Evolutionary conservation across 2,329 filamentous ascomycete genomes (phyloP).

Genomic region (Cryphonectria japonica): DNA sequence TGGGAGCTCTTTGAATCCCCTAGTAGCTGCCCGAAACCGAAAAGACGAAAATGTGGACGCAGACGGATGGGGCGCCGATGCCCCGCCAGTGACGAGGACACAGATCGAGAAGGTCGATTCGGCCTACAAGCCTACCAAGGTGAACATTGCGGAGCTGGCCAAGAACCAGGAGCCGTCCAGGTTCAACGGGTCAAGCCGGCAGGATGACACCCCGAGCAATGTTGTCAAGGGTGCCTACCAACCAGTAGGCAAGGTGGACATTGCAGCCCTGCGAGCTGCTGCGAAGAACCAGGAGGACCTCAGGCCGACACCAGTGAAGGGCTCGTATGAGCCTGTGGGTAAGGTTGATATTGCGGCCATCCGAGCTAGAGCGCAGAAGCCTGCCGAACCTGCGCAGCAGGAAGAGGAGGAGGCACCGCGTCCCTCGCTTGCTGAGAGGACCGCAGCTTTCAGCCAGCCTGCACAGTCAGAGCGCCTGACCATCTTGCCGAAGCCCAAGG

Average conservation of each 20-base stretch:
- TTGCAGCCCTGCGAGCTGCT: conserved; percentile 82
- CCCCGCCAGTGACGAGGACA: conserved; percentile 84
- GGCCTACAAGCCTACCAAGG: conserved; percentile 93
- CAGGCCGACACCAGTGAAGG: conserved; percentile 83
- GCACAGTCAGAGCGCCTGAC: conserved; percentile 77
- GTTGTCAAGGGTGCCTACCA: conserved; percentile 88
- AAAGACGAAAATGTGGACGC: conserved; percentile 67
- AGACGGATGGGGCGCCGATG: conserved; percentile 95
- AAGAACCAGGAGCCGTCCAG: conserved; percentile 70
- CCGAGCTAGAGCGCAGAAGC: conserved; percentile 77
- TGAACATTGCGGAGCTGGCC: conserved; percentile 86
- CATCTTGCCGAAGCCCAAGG: conserved; percentile 89
- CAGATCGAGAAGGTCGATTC: conserved; percentile 90
- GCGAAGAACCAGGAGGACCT: conserved; percentile 74
- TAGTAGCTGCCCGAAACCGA: conserved; percentile 67
- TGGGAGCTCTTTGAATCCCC: conserved; percentile 65
- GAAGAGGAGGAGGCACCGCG: conserved; percentile 45
- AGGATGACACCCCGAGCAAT: conserved; percentile 55
- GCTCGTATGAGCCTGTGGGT: conserved; percentile 90
- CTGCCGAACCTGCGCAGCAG: conserved; percentile 47
- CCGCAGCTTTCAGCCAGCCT: conserved; percentile 67
- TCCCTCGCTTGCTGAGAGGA: conserved; percentile 74
- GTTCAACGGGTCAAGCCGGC: conserved; percentile 52
- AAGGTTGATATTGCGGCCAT: conserved; percentile 98
- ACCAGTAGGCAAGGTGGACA: conserved; percentile 96